These are phyloP conservation scores for Gracilaria vermiculophylla DNA, from an alignment of 23 red algal species.

Conservation along the genomic window DNA sequence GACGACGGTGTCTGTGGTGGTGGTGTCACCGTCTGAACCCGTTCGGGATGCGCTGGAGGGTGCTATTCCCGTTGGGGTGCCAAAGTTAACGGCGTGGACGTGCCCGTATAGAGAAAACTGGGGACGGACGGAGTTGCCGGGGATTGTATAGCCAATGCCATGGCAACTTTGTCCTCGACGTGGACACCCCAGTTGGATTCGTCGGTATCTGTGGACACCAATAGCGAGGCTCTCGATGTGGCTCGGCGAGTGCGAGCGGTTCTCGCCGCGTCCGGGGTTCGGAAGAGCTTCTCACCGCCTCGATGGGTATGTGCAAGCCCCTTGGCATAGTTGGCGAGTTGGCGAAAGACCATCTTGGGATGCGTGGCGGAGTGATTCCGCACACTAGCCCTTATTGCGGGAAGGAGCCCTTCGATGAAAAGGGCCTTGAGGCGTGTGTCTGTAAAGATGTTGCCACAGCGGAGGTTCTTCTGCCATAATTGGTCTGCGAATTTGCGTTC, in stretches of 20 bases:
- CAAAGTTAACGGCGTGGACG: not conserved
- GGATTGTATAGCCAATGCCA: not conserved
- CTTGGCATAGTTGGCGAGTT: not conserved
- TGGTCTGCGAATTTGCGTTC: not conserved
- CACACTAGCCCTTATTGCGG: not conserved
- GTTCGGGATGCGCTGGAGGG: not conserved
- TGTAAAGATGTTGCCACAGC: not conserved
- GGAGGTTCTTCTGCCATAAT: not conserved
- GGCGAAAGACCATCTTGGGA: not conserved
- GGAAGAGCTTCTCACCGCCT: not conserved
- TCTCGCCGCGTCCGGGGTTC: not conserved
- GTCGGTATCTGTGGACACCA: not conserved
- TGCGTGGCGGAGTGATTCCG: not conserved
- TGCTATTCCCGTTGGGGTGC: not conserved
- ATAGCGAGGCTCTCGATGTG: not conserved
- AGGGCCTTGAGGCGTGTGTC: not conserved
- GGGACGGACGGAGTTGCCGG: not conserved
- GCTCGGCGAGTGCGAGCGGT: not conserved
- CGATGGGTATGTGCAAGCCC: not conserved
- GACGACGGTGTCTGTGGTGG: not conserved
- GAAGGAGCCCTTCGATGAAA: conserved; percentile 1
- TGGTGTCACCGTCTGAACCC: not conserved
- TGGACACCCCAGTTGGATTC: not conserved
- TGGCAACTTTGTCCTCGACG: not conserved
- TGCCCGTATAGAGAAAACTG: not conserved